These are phyloP conservation scores for Cladophialophora yegresii DNA, from an alignment of 2,329 filamentous ascomycete species.

Conservation along the genomic window DNA sequence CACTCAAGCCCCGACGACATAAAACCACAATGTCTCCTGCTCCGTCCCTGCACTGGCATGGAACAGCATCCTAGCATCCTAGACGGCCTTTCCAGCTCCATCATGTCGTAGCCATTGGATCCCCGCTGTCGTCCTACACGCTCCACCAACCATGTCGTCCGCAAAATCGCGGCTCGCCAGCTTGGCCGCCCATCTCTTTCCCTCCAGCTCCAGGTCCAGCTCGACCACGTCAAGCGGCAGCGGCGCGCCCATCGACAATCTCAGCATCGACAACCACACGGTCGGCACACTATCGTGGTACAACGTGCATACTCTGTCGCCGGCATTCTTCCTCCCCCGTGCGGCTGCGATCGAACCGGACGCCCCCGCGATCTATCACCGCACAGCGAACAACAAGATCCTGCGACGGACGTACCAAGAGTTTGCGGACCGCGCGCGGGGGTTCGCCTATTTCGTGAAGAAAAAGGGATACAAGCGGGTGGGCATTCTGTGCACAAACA, in stretches of 20 bases:
- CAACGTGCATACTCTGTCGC: conserved; percentile 77
- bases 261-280: conserved; percentile 47
- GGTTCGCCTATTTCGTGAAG: conserved; percentile 82
- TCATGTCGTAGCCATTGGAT: conserved; percentile 10
- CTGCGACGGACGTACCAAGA: conserved; percentile 77
- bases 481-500: conserved; percentile 87
- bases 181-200: conserved; percentile 50
- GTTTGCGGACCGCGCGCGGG: conserved; percentile 80
- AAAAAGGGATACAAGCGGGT: conserved; percentile 74
- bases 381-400: conserved; percentile 73
- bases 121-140: background rate
- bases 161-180: conserved; percentile 62
- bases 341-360: conserved; percentile 86
- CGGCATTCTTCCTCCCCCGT: conserved; percentile 82
- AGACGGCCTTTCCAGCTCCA: background rate
- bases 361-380: conserved; percentile 80
- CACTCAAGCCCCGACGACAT: background rate
- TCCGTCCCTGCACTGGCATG: background rate
- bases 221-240: conserved; percentile 7
- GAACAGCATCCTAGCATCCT: background rate
- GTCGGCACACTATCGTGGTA: conserved; percentile 47
- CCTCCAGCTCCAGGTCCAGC: conserved; percentile 39
- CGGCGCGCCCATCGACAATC: conserved; percentile 37
- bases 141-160: conserved; percentile 59
- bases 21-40: background rate